Base-by-base conservation (phyloP, 2,329 filamentous ascomycete genomes). In the Penicillium hesseltinei region DNA sequence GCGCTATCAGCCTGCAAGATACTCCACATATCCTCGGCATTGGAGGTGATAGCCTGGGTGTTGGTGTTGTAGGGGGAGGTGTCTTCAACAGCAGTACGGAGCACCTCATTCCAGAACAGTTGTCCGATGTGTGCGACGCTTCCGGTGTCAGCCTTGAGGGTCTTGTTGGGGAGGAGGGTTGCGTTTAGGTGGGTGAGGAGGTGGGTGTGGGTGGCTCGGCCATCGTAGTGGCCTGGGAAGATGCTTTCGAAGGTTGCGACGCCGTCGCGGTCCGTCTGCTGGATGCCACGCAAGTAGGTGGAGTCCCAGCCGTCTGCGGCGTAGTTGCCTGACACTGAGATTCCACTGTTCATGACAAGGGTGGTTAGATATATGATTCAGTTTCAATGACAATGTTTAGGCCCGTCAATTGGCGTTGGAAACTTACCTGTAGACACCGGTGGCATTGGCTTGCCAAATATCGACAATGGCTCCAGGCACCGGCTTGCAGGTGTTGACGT, bases 191-290 rank as follows among this genome's bases (percentile, higher is more conserved):
- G 80, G 3, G 78, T 75, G 53, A 80, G 69, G 47, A 82, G 67
- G 64, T 83, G 81, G 47, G 80, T 80, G 69, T 83, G 81, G 2
- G 71, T 75, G 2, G 80, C 73, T 8, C 81, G 76, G 1, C 76
- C 76, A 0, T 71, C 64, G 60, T 80, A 81, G 66, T 80, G 78
- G n/a, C 78, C 78, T 0, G 78, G 78, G 67, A 80, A 71, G 47
- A 73, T 71, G 10, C 78, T 82, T 36, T 80, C 74, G 66, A 83
- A 82, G 48, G 69, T 71, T 17, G 78, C 78, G 13, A 82, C 77
- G 39, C 81, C 81, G 43, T 81, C 77, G 2, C 66, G 59, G 59
- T 82, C 75, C 1, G 78, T 78, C 13, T 71, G 66, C 64, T 80
- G 77, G 43, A 82, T 75, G 33, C 81, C 81, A 3, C 81, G 78